Evolutionary conservation across 495 filamentous ascomycete species (phyloP).

Genomic region (Xylaria palmicola): DNA sequence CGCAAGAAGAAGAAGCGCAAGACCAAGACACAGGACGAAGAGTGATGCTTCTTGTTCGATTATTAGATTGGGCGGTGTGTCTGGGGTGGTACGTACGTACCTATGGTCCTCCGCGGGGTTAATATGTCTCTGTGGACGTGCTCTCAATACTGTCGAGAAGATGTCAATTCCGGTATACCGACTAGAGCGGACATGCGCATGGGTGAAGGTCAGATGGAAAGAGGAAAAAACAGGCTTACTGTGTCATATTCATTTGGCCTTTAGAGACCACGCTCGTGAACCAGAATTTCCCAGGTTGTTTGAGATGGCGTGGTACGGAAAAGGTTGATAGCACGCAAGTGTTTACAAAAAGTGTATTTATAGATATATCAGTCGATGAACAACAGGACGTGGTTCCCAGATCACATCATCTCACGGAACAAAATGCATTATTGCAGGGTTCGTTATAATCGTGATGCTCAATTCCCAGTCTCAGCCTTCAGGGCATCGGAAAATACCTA

Average conservation of each 20-base stretch:
- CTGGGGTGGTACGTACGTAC: no score
- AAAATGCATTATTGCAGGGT: neutral
- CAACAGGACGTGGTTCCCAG: neutral
- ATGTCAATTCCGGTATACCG: neutral
- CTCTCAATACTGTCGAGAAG: neutral
- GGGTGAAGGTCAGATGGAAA: neutral
- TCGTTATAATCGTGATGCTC: neutral
- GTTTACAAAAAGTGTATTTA: neutral
- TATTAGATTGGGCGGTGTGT: neutral
- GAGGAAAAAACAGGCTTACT: neutral
- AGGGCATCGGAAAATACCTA: neutral
- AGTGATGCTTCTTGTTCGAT: conserved; percentile 11
- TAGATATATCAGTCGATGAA: neutral
- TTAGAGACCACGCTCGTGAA: neutral
- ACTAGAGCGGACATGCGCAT: neutral
- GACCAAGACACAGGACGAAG: conserved; percentile 47
- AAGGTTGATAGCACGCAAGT: neutral
- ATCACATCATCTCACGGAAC: neutral
- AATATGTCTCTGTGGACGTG: neutral
- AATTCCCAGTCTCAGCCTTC: neutral
- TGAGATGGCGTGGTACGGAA: neutral
- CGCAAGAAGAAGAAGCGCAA: conserved; percentile 62
- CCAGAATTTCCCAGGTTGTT: neutral
- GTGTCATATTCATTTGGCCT: neutral
- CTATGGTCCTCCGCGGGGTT: neutral